A percentile compares a stretch with the other conserved stretches of the same genome.
Evolutionary conservation across 306 rosid genomes (phyloP).

Genomic region (Erythrophleum fordii): DNA sequence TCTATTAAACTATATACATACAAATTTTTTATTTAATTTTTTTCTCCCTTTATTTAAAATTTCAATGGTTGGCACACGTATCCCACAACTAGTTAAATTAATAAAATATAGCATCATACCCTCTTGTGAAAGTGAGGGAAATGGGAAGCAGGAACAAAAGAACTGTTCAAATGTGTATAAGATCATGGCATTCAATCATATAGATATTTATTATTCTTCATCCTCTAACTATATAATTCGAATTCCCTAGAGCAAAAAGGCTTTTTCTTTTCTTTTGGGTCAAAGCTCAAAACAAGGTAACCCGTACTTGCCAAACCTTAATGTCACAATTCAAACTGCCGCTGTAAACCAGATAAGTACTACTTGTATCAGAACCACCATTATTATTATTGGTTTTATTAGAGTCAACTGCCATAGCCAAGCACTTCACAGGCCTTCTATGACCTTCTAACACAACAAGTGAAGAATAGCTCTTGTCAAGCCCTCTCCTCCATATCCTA

Average conservation of each 20-base stretch:
- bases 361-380: constrained; percentile 1
- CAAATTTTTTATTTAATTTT: too few relatives aligned
- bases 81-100: too few relatives aligned
- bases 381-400: not conserved
- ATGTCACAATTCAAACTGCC: constrained; percentile 71
- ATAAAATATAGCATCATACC: not conserved
- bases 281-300: constrained; percentile 38
- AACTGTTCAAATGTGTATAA: not conserved
- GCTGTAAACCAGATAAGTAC: constrained; percentile 61
- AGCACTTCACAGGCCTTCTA: constrained; percentile 60
- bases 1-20: too few relatives aligned
- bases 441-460: constrained; percentile 73
- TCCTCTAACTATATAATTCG: constrained; percentile 7
- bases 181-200: not conserved
- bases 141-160: not conserved
- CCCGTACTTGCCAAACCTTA: constrained; percentile 59
- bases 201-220: not conserved
- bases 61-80: too few relatives aligned
- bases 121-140: constrained; percentile 1
- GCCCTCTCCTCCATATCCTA: constrained; percentile 70
- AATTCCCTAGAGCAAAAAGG: not conserved
- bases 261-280: not conserved
- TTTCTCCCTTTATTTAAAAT: too few relatives aligned
- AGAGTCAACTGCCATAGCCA: constrained; percentile 48
- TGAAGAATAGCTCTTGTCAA: constrained; percentile 50